Percentiles rank a stretch among this genome's conserved stretches.
These are phyloP conservation scores for Neurospora pannonica DNA, from an alignment of 495 filamentous ascomycete genomes.

Conservation along the genomic window DNA sequence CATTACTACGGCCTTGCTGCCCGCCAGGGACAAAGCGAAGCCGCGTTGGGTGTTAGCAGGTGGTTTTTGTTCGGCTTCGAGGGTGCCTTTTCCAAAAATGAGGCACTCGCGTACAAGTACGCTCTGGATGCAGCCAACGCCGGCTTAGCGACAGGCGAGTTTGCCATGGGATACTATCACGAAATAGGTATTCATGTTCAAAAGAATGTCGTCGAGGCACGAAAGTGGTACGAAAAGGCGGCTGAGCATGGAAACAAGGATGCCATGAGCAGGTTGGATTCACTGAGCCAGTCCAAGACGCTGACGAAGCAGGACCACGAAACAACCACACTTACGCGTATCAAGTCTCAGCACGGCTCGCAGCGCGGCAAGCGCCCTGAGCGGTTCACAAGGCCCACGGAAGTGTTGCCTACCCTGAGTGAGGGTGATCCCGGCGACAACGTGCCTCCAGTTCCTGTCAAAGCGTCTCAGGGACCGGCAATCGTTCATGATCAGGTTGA, in stretches of 20 bases:
- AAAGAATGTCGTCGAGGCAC: constrained; percentile 72
- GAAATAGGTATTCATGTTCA: constrained; percentile 88
- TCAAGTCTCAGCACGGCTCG: constrained; percentile 88
- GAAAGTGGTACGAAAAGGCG: constrained; percentile 84
- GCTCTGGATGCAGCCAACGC: constrained; percentile 74
- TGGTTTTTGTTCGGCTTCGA: constrained; percentile 98
- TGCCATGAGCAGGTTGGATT: constrained; percentile 70
- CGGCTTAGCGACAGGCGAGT: constrained; percentile 83
- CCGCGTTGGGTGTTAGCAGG: constrained; percentile 93
- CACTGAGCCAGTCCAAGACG: constrained; percentile 75
- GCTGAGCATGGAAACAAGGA: constrained; percentile 89
- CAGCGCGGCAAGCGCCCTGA: constrained; percentile 63
- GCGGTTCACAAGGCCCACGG: constrained; percentile 41
- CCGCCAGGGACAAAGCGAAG: constrained; percentile 78
- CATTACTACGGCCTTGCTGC: constrained; percentile 95
- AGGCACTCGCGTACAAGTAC: constrained; percentile 83
- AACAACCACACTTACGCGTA: constrained; percentile 75
- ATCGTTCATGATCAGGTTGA: constrained; percentile 35
- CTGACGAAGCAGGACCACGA: constrained; percentile 89
- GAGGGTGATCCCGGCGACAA: constrained; percentile 15
- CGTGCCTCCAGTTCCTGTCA: constrained; percentile 5
- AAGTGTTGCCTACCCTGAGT: constrained; percentile 43
- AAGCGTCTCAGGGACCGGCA: constrained; percentile 18
- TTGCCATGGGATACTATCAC: constrained; percentile 95
- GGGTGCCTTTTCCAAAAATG: constrained; percentile 85